Evolutionary conservation across 192 early-diverging fungal genomes (phyloP).

Genomic region (Geranomyces variabilis): DNA sequence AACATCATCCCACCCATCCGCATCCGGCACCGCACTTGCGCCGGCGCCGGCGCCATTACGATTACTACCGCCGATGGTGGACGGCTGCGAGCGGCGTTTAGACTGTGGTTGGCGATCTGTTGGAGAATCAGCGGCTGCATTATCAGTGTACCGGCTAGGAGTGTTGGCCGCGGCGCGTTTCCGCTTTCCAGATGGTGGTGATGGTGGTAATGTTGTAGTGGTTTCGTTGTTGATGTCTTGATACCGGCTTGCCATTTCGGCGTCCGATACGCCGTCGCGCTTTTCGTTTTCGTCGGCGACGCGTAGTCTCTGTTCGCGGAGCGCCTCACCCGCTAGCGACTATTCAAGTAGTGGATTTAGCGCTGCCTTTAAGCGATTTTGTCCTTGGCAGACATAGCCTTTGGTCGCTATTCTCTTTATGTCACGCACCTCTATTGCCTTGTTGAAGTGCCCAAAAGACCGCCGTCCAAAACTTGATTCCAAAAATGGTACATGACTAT

Average conservation of each 20-base stretch:
- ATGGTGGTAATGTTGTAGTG: neutral
- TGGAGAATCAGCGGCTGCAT: no score
- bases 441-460: conserved; percentile 24
- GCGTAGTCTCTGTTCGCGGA: neutral
- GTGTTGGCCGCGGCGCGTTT: neutral
- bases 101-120: no score
- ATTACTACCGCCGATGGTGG: no score
- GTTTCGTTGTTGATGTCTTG: conserved; percentile 8
- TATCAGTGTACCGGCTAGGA: no score
- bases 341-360: no score
- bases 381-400: no score
- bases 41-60: no score
- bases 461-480: conserved; percentile 14
- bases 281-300: conserved; percentile 18
- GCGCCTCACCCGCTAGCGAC: conserved; percentile 6
- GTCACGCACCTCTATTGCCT: conserved; percentile 27
- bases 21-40: no score
- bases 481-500: conserved; percentile 16
- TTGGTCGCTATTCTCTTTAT: no score
- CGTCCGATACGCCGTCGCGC: conserved; percentile 21
- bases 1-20: no score
- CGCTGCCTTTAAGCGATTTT: no score
- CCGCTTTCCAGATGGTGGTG: neutral
- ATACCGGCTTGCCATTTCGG: conserved; percentile 11
- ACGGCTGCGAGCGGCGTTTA: no score